Base-by-base conservation (phyloP, 306 rosid species). In the Calophaca sinica region DNA sequence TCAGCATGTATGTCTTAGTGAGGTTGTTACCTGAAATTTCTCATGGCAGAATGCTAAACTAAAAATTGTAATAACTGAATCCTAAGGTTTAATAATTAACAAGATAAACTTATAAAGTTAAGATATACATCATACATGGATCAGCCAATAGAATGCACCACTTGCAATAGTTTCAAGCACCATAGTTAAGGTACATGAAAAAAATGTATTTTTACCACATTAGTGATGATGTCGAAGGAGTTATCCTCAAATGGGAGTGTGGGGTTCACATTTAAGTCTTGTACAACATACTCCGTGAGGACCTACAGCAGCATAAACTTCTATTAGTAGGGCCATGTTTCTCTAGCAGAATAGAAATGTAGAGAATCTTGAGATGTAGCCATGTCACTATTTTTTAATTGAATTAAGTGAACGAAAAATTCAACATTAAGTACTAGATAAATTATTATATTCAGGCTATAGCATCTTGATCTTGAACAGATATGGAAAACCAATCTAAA, bases 251-350 rank as follows among this genome's bases (percentile, higher is more conserved):
- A 86, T 36, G 91, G 91, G 69, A 91, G 81, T 71, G 62, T 83
- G 73, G 93, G 93, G 73, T 86, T 80, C 86, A 85, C 82, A 79
- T 91, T 89, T 81, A 91, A 85, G 84, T 91, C 96, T 83, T 85
- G 91, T 68, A 85, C 89, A 67, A 49, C 80, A 81, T 78, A 88
- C 63, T 80, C 90, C 0, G 97, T 88, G 81, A 91, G 88, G 84
- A 88, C 91, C 97, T 91, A 72, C 83, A 82, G 9, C 67, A 64
- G 73, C 68, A 73, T 54, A 32, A 77, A 55, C 42, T 62, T 71
- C 10, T 55, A 58, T 79, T 45, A 79, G 64, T 41, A 55, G 11
- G n/a, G 20, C 28, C 36, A 48, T 9, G 11, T 69, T 83, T 79
- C 62, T 58, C 14, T 5, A 26, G 70, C 13, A 15, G 31, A 57